phyloP scores from a whole-genome alignment of 1,139 yeast genomes.

The Debaryomycetaceae sp. region DNA sequence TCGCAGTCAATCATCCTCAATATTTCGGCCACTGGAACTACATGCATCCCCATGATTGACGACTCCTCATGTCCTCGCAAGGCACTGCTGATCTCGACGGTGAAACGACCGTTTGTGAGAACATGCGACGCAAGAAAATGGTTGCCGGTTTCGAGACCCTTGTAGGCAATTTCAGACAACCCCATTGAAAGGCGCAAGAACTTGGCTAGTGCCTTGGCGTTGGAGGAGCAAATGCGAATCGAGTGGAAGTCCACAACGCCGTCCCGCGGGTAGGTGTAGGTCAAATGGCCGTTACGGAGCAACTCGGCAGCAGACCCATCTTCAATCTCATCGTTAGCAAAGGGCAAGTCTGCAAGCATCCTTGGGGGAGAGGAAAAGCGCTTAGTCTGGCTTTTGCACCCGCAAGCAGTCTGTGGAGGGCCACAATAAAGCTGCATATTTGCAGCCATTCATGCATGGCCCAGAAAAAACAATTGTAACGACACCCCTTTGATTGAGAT shows the following conservation, averaged over 20 bases:
- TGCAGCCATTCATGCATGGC: too few species aligned
- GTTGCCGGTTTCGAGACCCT: conserved; percentile 67
- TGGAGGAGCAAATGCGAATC: conserved; percentile 38
- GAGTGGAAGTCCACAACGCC: conserved; percentile 32
- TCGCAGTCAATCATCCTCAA: background rate
- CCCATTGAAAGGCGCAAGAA: conserved; percentile 57
- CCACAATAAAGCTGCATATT: too few species aligned
- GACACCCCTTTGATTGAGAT: conserved; percentile 1
- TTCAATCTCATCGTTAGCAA: background rate
- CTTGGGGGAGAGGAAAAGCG: too few species aligned
- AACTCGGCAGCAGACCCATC: conserved; percentile 19
- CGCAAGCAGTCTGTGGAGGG: too few species aligned
- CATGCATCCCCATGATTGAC: conserved; percentile 7
- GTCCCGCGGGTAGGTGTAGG: conserved; percentile 22
- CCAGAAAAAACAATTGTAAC: background rate
- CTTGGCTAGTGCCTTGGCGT: conserved; percentile 61
- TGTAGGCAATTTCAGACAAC: conserved; percentile 56
- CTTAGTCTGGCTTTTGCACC: too few species aligned
- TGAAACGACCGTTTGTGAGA: conserved; percentile 51
- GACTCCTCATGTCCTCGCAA: too few species aligned
- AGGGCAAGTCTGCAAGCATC: conserved; percentile 1
- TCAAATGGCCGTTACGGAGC: conserved; percentile 19
- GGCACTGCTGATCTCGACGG: conserved; percentile 43
- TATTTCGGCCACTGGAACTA: conserved; percentile 1
- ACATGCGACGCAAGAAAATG: conserved; percentile 56